phyloP scores from a whole-genome alignment of 495 filamentous ascomycete species.

The Podospora tetraspora region DNA sequence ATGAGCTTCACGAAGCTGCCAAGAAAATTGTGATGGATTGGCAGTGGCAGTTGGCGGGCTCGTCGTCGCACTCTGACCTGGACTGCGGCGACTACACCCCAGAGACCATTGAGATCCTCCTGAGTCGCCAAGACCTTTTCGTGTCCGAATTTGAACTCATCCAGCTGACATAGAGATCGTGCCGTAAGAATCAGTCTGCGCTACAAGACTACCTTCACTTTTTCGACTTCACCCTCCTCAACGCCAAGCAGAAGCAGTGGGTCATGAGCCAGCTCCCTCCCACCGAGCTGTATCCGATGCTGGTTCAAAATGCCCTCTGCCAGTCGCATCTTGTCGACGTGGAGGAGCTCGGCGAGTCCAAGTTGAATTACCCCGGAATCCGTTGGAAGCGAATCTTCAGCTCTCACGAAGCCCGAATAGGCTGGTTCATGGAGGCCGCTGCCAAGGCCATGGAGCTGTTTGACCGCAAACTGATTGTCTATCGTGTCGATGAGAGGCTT shows the following conservation, averaged over 20 bases:
- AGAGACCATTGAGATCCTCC: slow-evolving; percentile 38
- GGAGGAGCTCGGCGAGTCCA: slow-evolving; percentile 32
- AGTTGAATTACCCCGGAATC: slow-evolving; percentile 35
- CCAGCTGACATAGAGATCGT: slow-evolving; percentile 41
- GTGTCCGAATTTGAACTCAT: slow-evolving; percentile 48
- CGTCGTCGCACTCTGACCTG: neutral
- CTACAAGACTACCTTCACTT: slow-evolving; percentile 35
- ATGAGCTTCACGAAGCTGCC: slow-evolving; percentile 40
- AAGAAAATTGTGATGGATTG: slow-evolving; percentile 3
- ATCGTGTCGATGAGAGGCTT: slow-evolving; percentile 42
- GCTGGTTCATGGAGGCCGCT: slow-evolving; percentile 34
- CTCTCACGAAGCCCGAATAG: slow-evolving; percentile 36
- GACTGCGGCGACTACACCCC: slow-evolving; percentile 24
- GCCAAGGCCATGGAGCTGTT: slow-evolving; percentile 36
- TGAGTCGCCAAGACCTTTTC: slow-evolving; percentile 34
- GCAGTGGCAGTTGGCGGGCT: neutral
- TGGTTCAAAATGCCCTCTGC: slow-evolving; percentile 40
- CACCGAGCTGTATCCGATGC: slow-evolving; percentile 19
- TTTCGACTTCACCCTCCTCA: slow-evolving; percentile 41
- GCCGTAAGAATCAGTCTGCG: slow-evolving; percentile 27
- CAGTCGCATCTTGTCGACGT: slow-evolving; percentile 34
- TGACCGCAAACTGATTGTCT: slow-evolving; percentile 43
- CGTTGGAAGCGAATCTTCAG: slow-evolving; percentile 43
- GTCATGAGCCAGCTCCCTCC: slow-evolving; percentile 34
- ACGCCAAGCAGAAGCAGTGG: slow-evolving; percentile 41